Evolutionary conservation across 495 filamentous ascomycete species (phyloP).

Genomic region (Neurospora sp.): DNA sequence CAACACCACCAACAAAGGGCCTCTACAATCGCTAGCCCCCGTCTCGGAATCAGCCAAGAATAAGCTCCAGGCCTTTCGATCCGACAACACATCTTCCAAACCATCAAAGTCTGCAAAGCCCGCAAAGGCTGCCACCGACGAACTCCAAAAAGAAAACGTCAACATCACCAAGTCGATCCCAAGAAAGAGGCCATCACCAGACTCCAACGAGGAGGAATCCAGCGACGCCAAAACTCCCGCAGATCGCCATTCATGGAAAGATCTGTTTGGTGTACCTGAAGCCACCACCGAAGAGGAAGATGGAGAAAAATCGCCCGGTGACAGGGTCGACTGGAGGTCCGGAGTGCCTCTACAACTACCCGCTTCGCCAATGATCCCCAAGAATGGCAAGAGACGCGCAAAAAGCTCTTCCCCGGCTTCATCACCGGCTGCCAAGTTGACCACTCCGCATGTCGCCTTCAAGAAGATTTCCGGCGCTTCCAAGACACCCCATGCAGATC

Average conservation of each 20-base stretch:
- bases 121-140: constrained; percentile 4
- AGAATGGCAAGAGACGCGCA: constrained; percentile 57
- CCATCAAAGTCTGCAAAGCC: neutral
- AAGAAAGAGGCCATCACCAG: constrained; percentile 2
- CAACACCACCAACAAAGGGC: constrained; percentile 7
- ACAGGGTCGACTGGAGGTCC: constrained; percentile 28
- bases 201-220: constrained; percentile 10
- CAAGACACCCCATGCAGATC: constrained; percentile 71
- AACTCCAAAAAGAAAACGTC: constrained; percentile 10
- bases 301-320: constrained; percentile 35
- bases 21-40: constrained; percentile 21
- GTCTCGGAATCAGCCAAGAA: constrained; percentile 40
- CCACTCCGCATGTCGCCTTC: constrained; percentile 28
- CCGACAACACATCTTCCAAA: constrained; percentile 1
- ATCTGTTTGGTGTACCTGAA: constrained; percentile 68
- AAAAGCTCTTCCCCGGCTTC: constrained; percentile 74
- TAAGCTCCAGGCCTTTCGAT: constrained; percentile 42
- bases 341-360: constrained; percentile 1
- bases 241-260: constrained; percentile 62
- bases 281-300: constrained; percentile 18
- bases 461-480: constrained; percentile 46
- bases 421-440: constrained; percentile 41
- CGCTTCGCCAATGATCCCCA: constrained; percentile 36
- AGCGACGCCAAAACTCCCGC: constrained; percentile 64
- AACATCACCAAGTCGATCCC: neutral